phyloP scores from a whole-genome alignment of 148 eudicot species.

The Camellia lanceoleosa region DNA sequence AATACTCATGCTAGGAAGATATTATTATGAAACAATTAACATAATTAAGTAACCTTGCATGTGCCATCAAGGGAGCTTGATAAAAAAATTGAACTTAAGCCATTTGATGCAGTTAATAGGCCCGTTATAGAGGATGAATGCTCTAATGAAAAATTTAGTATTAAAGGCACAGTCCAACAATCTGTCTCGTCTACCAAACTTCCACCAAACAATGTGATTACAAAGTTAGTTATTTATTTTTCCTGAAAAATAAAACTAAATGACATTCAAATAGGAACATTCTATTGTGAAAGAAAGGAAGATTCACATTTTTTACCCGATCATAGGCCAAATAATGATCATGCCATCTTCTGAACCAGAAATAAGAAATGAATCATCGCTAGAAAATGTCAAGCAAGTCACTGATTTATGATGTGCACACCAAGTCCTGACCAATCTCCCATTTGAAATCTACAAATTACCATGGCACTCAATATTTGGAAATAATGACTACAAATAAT shows the following conservation, averaged over 20 bases:
- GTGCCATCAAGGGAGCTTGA: slow-evolving; percentile 26
- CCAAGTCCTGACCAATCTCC: slow-evolving; percentile 24
- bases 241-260: neutral
- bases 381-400: slow-evolving; percentile 23
- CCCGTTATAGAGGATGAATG: slow-evolving; percentile 22
- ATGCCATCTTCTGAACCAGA: slow-evolving; percentile 28
- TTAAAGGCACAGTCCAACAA: slow-evolving; percentile 3
- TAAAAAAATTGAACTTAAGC: slow-evolving; percentile 10
- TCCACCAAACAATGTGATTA: neutral
- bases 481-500: neutral
- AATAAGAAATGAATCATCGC: slow-evolving; percentile 23
- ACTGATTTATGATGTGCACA: slow-evolving; percentile 13
- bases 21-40: neutral
- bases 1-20: neutral
- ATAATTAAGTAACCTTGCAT: slow-evolving; percentile 16
- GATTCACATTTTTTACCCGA: neutral
- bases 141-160: slow-evolving; percentile 9
- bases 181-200: slow-evolving; percentile 24
- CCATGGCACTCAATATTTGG: neutral
- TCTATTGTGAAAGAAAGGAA: neutral
- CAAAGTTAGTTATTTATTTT: neutral
- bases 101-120: slow-evolving; percentile 14
- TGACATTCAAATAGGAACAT: neutral
- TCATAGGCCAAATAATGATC: slow-evolving; percentile 21
- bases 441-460: slow-evolving; percentile 15